Evolutionary conservation across 148 eudicot species (phyloP), one percentile per base, ranked within the genome.

Genomic region (Nepenthes gracilis): DNA sequence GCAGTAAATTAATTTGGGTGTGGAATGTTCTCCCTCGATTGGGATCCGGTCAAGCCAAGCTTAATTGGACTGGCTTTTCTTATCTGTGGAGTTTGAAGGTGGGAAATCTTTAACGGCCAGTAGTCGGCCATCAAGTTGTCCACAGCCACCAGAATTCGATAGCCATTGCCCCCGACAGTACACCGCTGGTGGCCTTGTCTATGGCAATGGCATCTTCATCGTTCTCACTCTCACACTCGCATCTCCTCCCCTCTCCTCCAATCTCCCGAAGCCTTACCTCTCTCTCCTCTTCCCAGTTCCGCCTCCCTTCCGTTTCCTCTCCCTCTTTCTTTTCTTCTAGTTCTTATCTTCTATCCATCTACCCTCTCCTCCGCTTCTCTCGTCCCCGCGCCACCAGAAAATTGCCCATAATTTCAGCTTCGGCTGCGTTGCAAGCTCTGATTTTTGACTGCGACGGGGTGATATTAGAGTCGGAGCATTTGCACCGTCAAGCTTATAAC

Each of bases 371-470:
- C 13, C 15, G 9, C 54, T 50, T 4, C 13, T 2, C 15, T 2
- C n/a, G 11, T 50, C 13, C 54, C 12, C 54, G n/a, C 54, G 13
- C 54, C 15, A 11, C 54, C 13, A 11, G 4, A 10, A 4, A 2
- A 8, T 50, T 12, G 2, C 54, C 54, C 12, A 6, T 12, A 2
- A 50, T 50, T 50, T 50, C 12, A 11, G 54, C 8, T 40, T 40
- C 45, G 6, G 53, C 53, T 11, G 6, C 84, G 0, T 60, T 90
- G 54, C 54, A 78, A 51, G 96, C 95, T 6, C 76, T 93, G n/a
- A 83, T 93, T 23, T 93, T 93, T 70, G 96, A 93, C 63, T 93
- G 96, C 70, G 96, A 93, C 35, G 99, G 99, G 49, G 99, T 93
- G 2, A 93, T 93, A 33, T 37, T 93, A 36, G 99, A 93, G 70